A percentile compares a stretch with the other conserved stretches of the same genome.
Evolutionary conservation across 768 basidiomycete genomes (phyloP).

Genomic region (Boletus edulis): DNA sequence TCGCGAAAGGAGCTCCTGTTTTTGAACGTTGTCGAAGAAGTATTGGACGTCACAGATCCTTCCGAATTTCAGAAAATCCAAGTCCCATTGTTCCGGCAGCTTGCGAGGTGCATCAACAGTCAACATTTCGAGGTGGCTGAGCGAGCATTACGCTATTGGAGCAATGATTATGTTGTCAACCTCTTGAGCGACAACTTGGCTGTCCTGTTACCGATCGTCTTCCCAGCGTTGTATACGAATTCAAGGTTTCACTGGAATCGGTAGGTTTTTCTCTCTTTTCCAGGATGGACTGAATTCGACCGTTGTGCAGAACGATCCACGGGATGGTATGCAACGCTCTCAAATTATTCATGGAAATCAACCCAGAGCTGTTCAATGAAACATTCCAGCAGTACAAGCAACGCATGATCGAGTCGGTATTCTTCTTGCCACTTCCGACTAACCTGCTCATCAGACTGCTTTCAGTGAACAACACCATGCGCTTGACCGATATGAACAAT

Average conservation of each 20-base stretch:
- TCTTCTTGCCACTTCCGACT: background rate
- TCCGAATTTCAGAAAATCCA: constrained; percentile 96
- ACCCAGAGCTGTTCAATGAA: constrained; percentile 93
- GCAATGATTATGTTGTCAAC: constrained; percentile 99
- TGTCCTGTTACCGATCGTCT: constrained; percentile 90
- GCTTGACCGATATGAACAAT: constrained; percentile 81
- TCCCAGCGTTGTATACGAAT: constrained; percentile 93
- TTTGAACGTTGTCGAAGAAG: constrained; percentile 98
- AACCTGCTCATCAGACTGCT: background rate
- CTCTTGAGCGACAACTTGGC: constrained; percentile 96
- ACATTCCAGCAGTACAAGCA: constrained; percentile 93
- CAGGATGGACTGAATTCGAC: constrained; percentile 6
- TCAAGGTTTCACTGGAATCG: constrained; percentile 99
- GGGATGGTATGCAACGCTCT: constrained; percentile 99
- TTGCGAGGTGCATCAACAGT: constrained; percentile 96
- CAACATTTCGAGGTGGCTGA: constrained; percentile 99
- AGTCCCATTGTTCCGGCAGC: constrained; percentile 86
- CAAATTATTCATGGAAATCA: constrained; percentile 99
- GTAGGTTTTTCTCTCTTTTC: constrained; percentile 44
- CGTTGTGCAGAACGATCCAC: constrained; percentile 79
- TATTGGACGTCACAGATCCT: constrained; percentile 96
- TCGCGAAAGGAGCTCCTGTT: constrained; percentile 99
- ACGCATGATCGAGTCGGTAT: constrained; percentile 74
- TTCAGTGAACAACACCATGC: constrained; percentile 85
- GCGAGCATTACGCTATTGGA: constrained; percentile 96